Base-by-base conservation (phyloP, 129 eudicot genomes). In the Gnaphalium uliginosum region DNA sequence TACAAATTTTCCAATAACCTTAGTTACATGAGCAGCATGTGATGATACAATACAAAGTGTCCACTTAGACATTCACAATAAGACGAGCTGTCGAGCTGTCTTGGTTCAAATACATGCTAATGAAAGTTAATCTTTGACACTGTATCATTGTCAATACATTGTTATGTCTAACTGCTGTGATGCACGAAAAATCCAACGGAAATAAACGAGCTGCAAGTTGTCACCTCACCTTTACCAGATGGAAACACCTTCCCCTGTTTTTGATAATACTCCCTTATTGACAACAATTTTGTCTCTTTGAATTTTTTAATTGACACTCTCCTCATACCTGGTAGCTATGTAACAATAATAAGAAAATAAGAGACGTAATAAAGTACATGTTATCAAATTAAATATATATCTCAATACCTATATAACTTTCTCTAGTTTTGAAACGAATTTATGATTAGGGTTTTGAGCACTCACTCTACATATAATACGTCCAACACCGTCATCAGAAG, bases 311-410 rank as follows among this genome's bases (percentile, higher is more conserved):
- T 59, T 13, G 91, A 78, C 60, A 89, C 89, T 9, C 79, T 79
- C 63, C 85, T 87, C 83, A 76, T 83, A 25, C 87, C 77, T 27
- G 97, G 86, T 71, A 92, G 74, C 97, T 92, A 83, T 72, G 80
- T 46, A 48, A 23, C 13, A 73, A n/a, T 8, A 50, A 15, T 26
- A 35, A 10, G 0, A 46, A 69, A 37, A 13, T 2, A 54, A 29
- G n/a, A 0, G 18, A 32, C 10, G 24, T 19, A 59, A 23, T 35
- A 9, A 66, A 18, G 2, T 19, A 53, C n/a, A 19, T 53, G 18
- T 43, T 13, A 43, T 35, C 7, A 8, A 4, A 35, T 35, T 2
- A 35, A 35, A 35, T 35, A 11, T 2, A 43, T 13, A 43, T 10
- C 5, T 39, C 2, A 39, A 39, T 9, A 9, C 14, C 14, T 9